Percentiles rank a stretch among this genome's conserved stretches.
phyloP scores from a whole-genome alignment of 1,139 yeast genomes.

The Geotrichum klebahnii region DNA sequence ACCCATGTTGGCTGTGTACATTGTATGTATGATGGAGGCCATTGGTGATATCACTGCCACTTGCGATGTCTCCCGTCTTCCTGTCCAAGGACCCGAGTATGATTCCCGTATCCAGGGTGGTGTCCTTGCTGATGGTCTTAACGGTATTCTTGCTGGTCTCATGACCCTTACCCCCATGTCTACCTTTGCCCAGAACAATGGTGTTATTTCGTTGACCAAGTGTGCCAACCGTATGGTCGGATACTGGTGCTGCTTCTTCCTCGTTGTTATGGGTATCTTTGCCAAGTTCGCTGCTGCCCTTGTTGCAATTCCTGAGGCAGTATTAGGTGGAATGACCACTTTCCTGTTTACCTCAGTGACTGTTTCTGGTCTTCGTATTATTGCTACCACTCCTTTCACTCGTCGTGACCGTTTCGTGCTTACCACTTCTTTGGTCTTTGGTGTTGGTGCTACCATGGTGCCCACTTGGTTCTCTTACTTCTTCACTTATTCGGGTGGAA shows the following conservation, averaged over 20 bases:
- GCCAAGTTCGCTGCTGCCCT: slow-evolving; percentile 87
- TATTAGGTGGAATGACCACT: slow-evolving; percentile 89
- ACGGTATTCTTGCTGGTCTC: slow-evolving; percentile 68
- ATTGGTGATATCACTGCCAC: slow-evolving; percentile 93
- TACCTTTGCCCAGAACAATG: slow-evolving; percentile 89
- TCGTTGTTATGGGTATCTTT: slow-evolving; percentile 79
- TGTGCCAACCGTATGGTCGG: slow-evolving; percentile 86
- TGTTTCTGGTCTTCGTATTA: slow-evolving; percentile 80
- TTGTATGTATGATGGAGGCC: slow-evolving; percentile 82
- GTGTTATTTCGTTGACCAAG: slow-evolving; percentile 84
- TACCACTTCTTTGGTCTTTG: slow-evolving; percentile 70
- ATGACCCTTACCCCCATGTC: slow-evolving; percentile 70
- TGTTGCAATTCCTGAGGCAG: slow-evolving; percentile 77
- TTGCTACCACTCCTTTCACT: slow-evolving; percentile 69
- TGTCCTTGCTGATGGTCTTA: slow-evolving; percentile 70
- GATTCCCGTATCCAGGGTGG: slow-evolving; percentile 92
- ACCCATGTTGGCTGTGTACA: slow-evolving; percentile 76
- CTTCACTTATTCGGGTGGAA: slow-evolving; percentile 70
- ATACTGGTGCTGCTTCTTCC: slow-evolving; percentile 81
- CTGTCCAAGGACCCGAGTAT: slow-evolving; percentile 72
- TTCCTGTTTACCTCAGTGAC: slow-evolving; percentile 85
- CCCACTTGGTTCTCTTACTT: slow-evolving; percentile 68
- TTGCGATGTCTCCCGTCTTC: slow-evolving; percentile 79
- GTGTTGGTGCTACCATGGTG: slow-evolving; percentile 75
- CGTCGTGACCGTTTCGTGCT: slow-evolving; percentile 84